Conservation (phyloP, 1,139 yeast genomes). For the Lipomyces yarrowii region DNA sequence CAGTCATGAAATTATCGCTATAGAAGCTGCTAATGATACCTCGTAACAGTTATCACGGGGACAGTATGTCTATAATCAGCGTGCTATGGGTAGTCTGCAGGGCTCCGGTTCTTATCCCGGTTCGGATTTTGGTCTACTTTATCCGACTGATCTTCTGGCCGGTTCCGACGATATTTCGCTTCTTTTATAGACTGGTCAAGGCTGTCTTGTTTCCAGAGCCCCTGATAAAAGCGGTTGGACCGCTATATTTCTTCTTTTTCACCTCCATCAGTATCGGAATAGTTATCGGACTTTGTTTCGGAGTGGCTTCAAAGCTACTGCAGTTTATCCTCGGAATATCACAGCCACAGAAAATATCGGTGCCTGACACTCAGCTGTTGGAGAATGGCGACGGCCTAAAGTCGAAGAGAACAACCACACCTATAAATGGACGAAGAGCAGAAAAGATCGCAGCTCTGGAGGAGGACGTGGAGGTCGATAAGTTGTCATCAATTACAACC, state of each 20-base stretch:
- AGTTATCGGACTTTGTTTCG: conserved; percentile 19
- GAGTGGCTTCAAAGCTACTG: conserved; percentile 15
- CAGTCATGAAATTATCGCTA: neutral
- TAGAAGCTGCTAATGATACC: neutral
- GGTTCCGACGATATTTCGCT: conserved; percentile 11
- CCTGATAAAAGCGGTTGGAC: conserved; percentile 14
- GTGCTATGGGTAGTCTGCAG: conserved; percentile 3
- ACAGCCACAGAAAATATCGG: neutral
- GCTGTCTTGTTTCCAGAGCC: conserved; percentile 15
- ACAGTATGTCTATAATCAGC: neutral
- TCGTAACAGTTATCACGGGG: neutral
- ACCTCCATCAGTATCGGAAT: conserved; percentile 24
- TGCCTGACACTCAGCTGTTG: neutral
- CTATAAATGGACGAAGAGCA: neutral
- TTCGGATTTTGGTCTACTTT: neutral
- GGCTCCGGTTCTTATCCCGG: conserved; percentile 9
- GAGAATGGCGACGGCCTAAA: neutral
- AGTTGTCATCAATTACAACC: neutral
- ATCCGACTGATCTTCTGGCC: conserved; percentile 24
- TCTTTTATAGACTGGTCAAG: neutral
- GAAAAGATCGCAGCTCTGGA: neutral
- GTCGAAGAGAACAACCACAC: neutral
- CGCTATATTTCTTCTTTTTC: conserved; percentile 28
- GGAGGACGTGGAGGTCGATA: neutral
- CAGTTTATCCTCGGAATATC: conserved; percentile 24